Base-by-base conservation (phyloP, 441 rosid species). In the Croton setiger region DNA sequence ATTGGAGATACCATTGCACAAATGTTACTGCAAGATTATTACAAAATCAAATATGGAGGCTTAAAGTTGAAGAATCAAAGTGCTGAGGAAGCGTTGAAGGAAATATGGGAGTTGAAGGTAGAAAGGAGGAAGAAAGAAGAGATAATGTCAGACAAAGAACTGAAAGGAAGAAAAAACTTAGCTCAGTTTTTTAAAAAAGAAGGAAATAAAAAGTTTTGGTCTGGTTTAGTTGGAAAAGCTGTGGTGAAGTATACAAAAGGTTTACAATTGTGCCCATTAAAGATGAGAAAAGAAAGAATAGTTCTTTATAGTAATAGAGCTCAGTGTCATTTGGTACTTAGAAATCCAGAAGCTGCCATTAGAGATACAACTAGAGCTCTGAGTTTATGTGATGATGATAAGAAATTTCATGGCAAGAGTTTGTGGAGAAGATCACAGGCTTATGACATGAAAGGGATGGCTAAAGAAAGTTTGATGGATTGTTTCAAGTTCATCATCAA, bases 351-450 rank as follows among this genome's bases (percentile, higher is more conserved):
- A 44, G 74, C 76, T 3, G 90, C 92, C 71, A 86, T 92, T 63
- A 86, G 96, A 71, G 96, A 92, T 60, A 66, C 93, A 4, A 92
- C 98, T 39, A 81, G 92, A 77, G 97, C 96, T 74, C 72, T 87
- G 72, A 80, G 88, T 63, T 67, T 90, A 53, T 85, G 86, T 9
- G 17, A 17, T 15, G 74, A 74, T 62, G 44, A 77, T 1, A 72
- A 48, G 47, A 85, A 66, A 33, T 79, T 83, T 6, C 97, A 90
- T 55, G 72, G 79, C 64, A 90, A 81, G 80, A 93, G 98, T 76
- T 77, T 93, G 74, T 93, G 98, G 98, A 90, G 92, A 82, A 78
- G 98, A 72, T 84, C 94, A 45, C 94, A 85, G 78, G 98, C 96
- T 66, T 93, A 88, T 68, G 96, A 88, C 61, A 86, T 88, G 84